phyloP scores from a whole-genome alignment of 306 rosid species.

The Cicer chorassanicum region DNA sequence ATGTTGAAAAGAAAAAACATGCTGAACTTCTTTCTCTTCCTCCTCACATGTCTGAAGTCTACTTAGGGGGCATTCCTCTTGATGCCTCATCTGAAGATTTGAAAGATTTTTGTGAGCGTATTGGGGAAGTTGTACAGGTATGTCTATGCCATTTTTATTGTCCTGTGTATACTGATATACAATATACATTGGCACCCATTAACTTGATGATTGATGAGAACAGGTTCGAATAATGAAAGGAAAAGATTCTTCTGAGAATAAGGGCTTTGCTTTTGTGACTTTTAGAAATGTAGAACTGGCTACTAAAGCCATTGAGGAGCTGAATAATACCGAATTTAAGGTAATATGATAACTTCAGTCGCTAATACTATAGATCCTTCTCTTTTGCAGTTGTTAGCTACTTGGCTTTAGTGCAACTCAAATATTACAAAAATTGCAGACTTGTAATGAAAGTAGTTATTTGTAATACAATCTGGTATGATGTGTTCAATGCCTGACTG shows the following conservation, averaged over 20 bases:
- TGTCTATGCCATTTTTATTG: constrained; percentile 36
- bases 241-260: constrained; percentile 75
- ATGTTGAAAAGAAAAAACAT: constrained; percentile 71
- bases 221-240: constrained; percentile 95
- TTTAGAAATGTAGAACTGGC: constrained; percentile 80
- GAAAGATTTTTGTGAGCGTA: constrained; percentile 68
- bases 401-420: constrained; percentile 11
- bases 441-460: constrained; percentile 20
- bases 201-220: constrained; percentile 46
- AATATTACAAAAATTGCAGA: constrained; percentile 27
- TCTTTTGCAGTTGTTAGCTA: constrained; percentile 5
- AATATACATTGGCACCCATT: constrained; percentile 24
- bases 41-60: constrained; percentile 97
- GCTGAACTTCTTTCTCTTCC: constrained; percentile 94
- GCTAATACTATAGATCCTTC: constrained; percentile 2
- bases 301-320: constrained; percentile 82
- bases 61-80: constrained; percentile 86
- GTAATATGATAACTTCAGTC: constrained; percentile 47
- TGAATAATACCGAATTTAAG: constrained; percentile 79
- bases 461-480: constrained; percentile 25
- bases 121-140: constrained; percentile 91
- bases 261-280: constrained; percentile 91
- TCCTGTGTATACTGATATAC: constrained; percentile 8
- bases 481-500: constrained; percentile 34
- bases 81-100: constrained; percentile 74